phyloP scores from a whole-genome alignment of 1,284 basidiomycete genomes.

The Pseudomicrostroma phylloplanum region DNA sequence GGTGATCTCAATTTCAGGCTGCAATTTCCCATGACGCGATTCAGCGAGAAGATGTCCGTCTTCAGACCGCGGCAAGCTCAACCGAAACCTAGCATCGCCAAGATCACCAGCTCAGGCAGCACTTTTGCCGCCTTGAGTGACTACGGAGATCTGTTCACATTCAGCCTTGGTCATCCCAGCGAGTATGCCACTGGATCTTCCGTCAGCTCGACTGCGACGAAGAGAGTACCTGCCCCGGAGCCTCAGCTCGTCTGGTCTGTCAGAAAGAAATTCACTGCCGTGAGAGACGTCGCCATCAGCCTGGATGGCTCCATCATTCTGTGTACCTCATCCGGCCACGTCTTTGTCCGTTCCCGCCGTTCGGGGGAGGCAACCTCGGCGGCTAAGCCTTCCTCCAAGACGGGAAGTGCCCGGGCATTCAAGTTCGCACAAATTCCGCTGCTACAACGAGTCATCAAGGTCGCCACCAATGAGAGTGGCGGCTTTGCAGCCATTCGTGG shows the following conservation, averaged over 20 bases:
- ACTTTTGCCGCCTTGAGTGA: conserved; percentile 77
- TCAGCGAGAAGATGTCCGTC: conserved; percentile 59
- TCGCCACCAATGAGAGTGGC: conserved; percentile 80
- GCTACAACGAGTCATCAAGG: conserved; percentile 75
- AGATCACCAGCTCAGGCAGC: conserved; percentile 73
- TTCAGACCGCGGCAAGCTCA: conserved; percentile 42
- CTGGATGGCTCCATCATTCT: conserved; percentile 81
- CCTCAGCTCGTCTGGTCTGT: conserved; percentile 89
- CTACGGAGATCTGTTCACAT: conserved; percentile 87
- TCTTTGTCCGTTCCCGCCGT: conserved; percentile 60
- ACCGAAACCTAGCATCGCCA: conserved; percentile 60
- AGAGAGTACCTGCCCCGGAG: conserved; percentile 51
- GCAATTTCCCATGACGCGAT: conserved; percentile 53
- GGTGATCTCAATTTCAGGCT: conserved; percentile 68
- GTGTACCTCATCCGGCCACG: conserved; percentile 89
- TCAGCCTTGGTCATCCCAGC: conserved; percentile 55
- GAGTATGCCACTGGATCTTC: conserved; percentile 26
- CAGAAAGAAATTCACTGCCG: conserved; percentile 73
- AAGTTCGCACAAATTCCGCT: conserved; percentile 74
- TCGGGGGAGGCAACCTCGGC: conserved; percentile 17
- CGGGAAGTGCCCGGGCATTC: conserved; percentile 16
- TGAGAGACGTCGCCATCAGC: conserved; percentile 78
- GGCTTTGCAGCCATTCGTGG: conserved; percentile 78
- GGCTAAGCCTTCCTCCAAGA: conserved; percentile 7
- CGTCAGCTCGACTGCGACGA: too few relatives aligned